Conservation (phyloP, 495 filamentous ascomycete species). For the Daldinia vernicosa region DNA sequence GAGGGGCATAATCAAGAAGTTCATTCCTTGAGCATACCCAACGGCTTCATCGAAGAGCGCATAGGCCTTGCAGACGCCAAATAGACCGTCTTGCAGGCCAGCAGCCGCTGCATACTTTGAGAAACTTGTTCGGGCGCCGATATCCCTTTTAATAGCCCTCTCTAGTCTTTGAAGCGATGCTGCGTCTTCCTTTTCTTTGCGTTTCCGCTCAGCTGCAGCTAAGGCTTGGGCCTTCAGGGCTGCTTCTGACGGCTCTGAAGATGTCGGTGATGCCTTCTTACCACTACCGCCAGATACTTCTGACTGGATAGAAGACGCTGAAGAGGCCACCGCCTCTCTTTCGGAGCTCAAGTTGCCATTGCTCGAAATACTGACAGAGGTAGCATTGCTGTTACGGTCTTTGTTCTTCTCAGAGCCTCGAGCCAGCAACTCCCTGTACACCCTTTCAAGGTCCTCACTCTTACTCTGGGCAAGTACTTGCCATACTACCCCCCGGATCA, state of each 20-base stretch:
- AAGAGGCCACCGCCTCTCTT: constrained; percentile 76
- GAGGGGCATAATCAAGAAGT: constrained; percentile 97
- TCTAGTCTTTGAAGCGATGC: constrained; percentile 81
- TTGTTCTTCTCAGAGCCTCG: constrained; percentile 84
- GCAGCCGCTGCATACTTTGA: constrained; percentile 90
- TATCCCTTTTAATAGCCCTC: constrained; percentile 86
- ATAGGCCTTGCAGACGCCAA: constrained; percentile 97
- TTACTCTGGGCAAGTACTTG: constrained; percentile 95
- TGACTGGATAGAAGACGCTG: constrained; percentile 83
- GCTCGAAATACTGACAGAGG: constrained; percentile 51
- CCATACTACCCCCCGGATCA: constrained; percentile 96
- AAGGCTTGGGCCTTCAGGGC: constrained; percentile 71
- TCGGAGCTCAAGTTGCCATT: constrained; percentile 55
- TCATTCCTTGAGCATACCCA: constrained; percentile 98
- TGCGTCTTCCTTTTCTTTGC: constrained; percentile 79
- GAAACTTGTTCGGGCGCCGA: constrained; percentile 93
- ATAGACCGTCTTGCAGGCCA: constrained; percentile 92
- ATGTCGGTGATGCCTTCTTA: constrained; percentile 66
- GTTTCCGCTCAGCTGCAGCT: constrained; percentile 70
- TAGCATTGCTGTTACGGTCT: constrained; percentile 64
- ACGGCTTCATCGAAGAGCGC: constrained; percentile 93
- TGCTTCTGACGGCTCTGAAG: constrained; percentile 71
- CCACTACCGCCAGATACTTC: constrained; percentile 74
- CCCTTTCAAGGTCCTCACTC: constrained; percentile 85
- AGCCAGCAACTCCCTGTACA: constrained; percentile 82